Evolutionary conservation across 768 basidiomycete species (phyloP), one percentile per base, ranked within the genome.

Genomic region (Termitomyces sp.): DNA sequence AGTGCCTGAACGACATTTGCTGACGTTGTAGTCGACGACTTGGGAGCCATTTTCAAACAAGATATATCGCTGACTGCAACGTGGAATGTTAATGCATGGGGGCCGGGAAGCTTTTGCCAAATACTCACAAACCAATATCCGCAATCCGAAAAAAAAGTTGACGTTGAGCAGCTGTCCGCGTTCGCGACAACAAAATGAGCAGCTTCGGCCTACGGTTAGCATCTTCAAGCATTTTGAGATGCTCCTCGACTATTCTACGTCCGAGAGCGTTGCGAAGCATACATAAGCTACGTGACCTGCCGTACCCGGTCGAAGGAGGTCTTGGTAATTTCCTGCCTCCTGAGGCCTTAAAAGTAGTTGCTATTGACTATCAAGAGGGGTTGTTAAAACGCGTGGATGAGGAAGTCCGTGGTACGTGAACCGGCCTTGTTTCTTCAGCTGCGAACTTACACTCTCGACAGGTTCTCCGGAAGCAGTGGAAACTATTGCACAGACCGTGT

Each of bases 281-380:
- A 10, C 88, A 90, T 70, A 68, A 74, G 54, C 78, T 78, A 57
- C 76, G 74, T 63, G 65, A 71, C 10, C 79, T 91, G 29, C 83
- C 83, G 1, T 94, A 92, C 73, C 70, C 78, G 9, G 68, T 86
- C 29, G 83, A 90, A 46, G 74, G 81, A 41, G 94, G 93, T 20
- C 75, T 95, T 33, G 89, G 88, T 46, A 75, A 84, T 22, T 96
- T 96, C 69, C 75, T 94, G 65, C 84, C 89, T 1, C 85, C 90
- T 22, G 64, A 69, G n/a, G 88, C 88, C 1, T 78, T 94, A 57
- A 82, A 81, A 60, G 80, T 81, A 58, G 75, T 94, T 50, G 87
- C 87, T 3, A 77, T 85, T 50, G 93, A 95, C 65, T 97, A 90
- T 72, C 94, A 95, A 68, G 80, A 90, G 59, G 94, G 94, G 9